Evolutionary conservation across 106 monocot genomes (phyloP), one percentile per base, ranked within the genome.

Genomic region (Ottelia alismoides): DNA sequence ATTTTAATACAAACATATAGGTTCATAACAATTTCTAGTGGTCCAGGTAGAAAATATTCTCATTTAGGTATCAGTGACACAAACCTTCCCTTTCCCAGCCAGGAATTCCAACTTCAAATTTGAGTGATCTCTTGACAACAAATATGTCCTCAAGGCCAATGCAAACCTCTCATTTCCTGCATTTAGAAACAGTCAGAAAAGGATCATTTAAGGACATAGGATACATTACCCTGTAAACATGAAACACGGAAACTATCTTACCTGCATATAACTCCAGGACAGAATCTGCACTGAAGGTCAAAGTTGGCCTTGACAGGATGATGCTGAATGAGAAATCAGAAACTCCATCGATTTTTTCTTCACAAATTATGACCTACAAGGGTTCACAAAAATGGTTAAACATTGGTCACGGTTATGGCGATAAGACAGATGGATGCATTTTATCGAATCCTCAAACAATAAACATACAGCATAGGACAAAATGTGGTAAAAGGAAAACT

Each of bases 41-140:
- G n/a, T n/a, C n/a, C n/a, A n/a, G n/a, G n/a, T n/a, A n/a, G n/a
- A n/a, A n/a, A n/a, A n/a, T n/a, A n/a, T n/a, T n/a, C n/a, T n/a
- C n/a, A n/a, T n/a, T n/a, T n/a, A n/a, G n/a, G n/a, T n/a, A n/a
- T n/a, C n/a, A n/a, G n/a, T n/a, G n/a, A n/a, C n/a, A n/a, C n/a
- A n/a, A n/a, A 91, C 90, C 90, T 81, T 85, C 25, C 78, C 75
- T 25, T 84, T 90, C 25, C 84, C 81, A 47, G 25, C 67, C 49
- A 65, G 84, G 70, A 84, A 74, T 62, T 84, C 78, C 20, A 46
- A 61, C 27, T 77, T 91, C 70, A 91, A 67, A 23, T 64, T 81
- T 2, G 24, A 70, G 59, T 70, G 60, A 51, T 84, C 84, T 25
- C 90, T 71, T 24, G 90, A 91, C 29, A 50, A 57, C 28, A 91